Conservation (phyloP, 2,329 filamentous ascomycete genomes). For the Fusarium equiseti region DNA sequence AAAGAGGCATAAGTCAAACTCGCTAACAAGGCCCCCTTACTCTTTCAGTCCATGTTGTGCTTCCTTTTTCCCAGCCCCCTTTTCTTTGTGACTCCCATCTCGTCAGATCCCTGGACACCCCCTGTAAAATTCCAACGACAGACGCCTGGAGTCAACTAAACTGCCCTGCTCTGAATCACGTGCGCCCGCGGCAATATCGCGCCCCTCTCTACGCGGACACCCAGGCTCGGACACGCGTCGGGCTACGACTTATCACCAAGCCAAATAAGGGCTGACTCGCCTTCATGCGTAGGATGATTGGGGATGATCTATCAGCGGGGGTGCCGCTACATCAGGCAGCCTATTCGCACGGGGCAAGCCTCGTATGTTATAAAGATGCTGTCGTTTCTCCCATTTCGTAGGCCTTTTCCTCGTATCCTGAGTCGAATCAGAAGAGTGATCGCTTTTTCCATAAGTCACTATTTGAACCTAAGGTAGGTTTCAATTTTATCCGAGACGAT, state of each 20-base stretch:
- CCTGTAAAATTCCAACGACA: constrained; percentile 17
- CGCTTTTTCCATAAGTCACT: constrained; percentile 17
- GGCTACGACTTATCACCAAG: constrained; percentile 42
- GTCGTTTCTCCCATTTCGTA: constrained; percentile 15
- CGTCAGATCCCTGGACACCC: constrained; percentile 6
- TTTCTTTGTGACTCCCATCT: constrained; percentile 29
- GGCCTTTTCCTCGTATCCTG: constrained; percentile 4
- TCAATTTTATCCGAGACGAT: constrained; percentile 14
- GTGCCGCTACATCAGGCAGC: constrained; percentile 43
- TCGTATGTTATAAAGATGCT: constrained; percentile 47
- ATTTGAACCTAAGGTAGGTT: constrained; percentile 53
- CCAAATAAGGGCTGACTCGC: constrained; percentile 36
- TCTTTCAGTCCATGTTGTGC: constrained; percentile 5
- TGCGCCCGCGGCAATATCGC: constrained; percentile 29
- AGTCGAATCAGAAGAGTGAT: constrained; percentile 39
- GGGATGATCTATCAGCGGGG: constrained; percentile 25
- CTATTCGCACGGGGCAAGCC: constrained; percentile 40
- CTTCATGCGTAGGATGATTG: constrained; percentile 31
- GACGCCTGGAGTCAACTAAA: constrained; percentile 22
- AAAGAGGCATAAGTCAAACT: constrained; percentile 5
- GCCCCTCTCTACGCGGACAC: constrained; percentile 30
- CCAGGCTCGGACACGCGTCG: constrained; percentile 29
- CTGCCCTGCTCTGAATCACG: constrained; percentile 27
- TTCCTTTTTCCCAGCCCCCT: constrained; percentile 26
- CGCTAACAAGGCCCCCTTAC: constrained; percentile 34